These are phyloP conservation scores for Chalciporus sp. DNA, from an alignment of 1,284 basidiomycete species.

Conservation along the genomic window DNA sequence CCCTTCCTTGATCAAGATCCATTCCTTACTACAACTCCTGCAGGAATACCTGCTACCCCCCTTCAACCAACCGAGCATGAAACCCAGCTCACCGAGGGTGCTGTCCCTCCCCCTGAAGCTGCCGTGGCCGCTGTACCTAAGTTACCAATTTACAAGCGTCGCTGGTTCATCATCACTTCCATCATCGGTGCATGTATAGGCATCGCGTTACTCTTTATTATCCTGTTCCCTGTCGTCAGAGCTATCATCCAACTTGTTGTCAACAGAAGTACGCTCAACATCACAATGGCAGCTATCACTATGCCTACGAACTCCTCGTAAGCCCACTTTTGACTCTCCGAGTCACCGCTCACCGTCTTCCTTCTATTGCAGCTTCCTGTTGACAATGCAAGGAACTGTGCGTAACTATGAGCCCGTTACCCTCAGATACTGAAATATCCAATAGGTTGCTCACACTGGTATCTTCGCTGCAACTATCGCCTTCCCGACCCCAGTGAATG, in stretches of 20 bases:
- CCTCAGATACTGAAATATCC: not conserved
- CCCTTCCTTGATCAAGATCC: slow-evolving; percentile 15
- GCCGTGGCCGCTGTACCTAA: slow-evolving; percentile 12
- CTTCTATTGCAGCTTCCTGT: slow-evolving; percentile 43
- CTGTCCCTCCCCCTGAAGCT: slow-evolving; percentile 39
- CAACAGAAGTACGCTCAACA: slow-evolving; percentile 52
- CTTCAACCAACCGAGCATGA: slow-evolving; percentile 5
- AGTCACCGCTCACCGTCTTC: not conserved
- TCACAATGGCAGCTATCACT: slow-evolving; percentile 52
- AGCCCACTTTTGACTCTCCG: slow-evolving; percentile 24
- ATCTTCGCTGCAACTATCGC: slow-evolving; percentile 58
- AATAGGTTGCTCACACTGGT: slow-evolving; percentile 62
- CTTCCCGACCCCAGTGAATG: slow-evolving; percentile 54
- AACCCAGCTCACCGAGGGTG: slow-evolving; percentile 18
- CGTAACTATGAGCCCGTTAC: slow-evolving; percentile 8
- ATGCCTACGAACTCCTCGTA: slow-evolving; percentile 56
- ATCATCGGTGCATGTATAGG: slow-evolving; percentile 44
- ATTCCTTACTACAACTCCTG: slow-evolving; percentile 30
- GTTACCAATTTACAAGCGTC: slow-evolving; percentile 41
- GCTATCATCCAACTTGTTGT: slow-evolving; percentile 67
- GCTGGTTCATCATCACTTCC: slow-evolving; percentile 49
- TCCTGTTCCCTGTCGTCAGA: slow-evolving; percentile 64
- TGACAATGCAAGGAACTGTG: slow-evolving; percentile 50
- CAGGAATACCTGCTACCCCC: slow-evolving; percentile 26
- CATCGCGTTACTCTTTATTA: slow-evolving; percentile 64